phyloP scores from a whole-genome alignment of 371 early-diverging fungal species.

The Fennellomyces sp. region DNA sequence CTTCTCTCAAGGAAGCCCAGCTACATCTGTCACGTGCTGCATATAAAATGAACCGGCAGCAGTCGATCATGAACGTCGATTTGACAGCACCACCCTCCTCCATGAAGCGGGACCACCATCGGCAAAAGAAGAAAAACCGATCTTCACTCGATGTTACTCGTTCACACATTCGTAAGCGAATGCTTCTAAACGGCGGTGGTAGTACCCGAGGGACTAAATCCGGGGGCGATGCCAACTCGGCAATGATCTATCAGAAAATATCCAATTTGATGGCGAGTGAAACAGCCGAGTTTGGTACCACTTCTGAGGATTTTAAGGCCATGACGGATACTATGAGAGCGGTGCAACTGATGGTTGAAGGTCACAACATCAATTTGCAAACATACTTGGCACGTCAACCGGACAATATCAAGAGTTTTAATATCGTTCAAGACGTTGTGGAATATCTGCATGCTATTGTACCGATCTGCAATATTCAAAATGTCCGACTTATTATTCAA shows the following conservation, averaged over 20 bases:
- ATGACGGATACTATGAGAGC: conserved; percentile 56
- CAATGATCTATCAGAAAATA: conserved; percentile 21
- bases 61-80: conserved; percentile 18
- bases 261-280: conserved; percentile 33
- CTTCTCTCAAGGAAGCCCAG: conserved; percentile 45
- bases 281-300: conserved; percentile 27
- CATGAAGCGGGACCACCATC: neutral
- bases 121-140: neutral
- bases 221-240: conserved; percentile 6
- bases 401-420: conserved; percentile 61
- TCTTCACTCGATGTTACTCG: conserved; percentile 10
- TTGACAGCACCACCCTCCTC: neutral
- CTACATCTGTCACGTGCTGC: conserved; percentile 26
- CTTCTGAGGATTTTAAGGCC: conserved; percentile 36
- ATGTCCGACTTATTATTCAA: conserved; percentile 54
- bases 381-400: conserved; percentile 54
- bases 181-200: neutral
- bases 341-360: conserved; percentile 59
- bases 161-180: conserved; percentile 5
- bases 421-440: conserved; percentile 57
- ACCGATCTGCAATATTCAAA: conserved; percentile 40
- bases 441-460: conserved; percentile 58
- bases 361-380: conserved; percentile 58
- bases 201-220: neutral
- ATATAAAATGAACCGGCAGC: conserved; percentile 39